Evolutionary conservation across 2,329 filamentous ascomycete species (phyloP).

Genomic region (Sarocladiaceae sp.): DNA sequence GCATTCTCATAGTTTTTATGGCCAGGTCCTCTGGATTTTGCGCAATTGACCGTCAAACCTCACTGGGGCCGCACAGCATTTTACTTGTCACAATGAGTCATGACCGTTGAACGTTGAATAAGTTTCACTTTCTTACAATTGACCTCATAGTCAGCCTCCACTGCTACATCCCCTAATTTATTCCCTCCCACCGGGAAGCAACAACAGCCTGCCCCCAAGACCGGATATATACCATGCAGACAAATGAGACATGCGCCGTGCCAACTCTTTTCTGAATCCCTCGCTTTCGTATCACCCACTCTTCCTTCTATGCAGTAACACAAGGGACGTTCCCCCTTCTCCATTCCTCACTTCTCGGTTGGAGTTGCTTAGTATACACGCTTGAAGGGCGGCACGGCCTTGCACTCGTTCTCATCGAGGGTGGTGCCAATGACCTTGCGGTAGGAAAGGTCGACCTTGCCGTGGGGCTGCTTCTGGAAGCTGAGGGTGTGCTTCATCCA

Average conservation of each 20-base stretch:
- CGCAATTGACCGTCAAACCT: too few relatives aligned
- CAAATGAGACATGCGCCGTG: slow-evolving; percentile 8
- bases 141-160: slow-evolving; percentile 7
- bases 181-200: neutral
- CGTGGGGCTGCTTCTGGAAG: slow-evolving; percentile 90
- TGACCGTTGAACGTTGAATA: too few relatives aligned
- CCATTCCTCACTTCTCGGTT: neutral
- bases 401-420: slow-evolving; percentile 92
- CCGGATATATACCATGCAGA: slow-evolving; percentile 10
- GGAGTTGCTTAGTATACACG: slow-evolving; percentile 64
- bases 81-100: too few relatives aligned
- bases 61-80: too few relatives aligned
- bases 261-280: slow-evolving; percentile 7
- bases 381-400: slow-evolving; percentile 94
- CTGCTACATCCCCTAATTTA: neutral
- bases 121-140: slow-evolving; percentile 8
- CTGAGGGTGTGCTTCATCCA: slow-evolving; percentile 99
- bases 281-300: neutral
- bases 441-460: slow-evolving; percentile 80
- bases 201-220: neutral
- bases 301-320: slow-evolving; percentile 5
- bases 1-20: too few relatives aligned
- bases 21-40: too few relatives aligned
- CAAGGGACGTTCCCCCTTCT: neutral
- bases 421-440: slow-evolving; percentile 75